Conservation (phyloP, 139 green algal species). For the Tetradesmus obliquus region DNA sequence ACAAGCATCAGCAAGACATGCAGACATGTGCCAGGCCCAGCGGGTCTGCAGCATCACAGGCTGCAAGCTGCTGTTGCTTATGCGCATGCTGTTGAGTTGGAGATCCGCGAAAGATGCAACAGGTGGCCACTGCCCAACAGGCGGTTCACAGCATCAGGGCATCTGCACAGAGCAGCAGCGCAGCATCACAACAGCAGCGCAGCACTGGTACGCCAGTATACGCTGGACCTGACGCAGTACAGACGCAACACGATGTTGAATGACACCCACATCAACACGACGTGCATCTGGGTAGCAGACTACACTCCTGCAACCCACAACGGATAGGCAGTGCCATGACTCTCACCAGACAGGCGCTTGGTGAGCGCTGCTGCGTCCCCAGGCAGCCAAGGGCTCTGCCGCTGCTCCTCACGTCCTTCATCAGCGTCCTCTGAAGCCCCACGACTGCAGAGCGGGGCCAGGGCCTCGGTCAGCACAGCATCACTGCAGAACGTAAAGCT, state of each 20-base stretch:
- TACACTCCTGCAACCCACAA: not conserved
- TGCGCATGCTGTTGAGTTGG: not conserved
- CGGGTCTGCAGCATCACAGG: not conserved
- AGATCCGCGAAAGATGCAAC: not conserved
- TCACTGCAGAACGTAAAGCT: not conserved
- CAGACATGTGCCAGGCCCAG: not conserved
- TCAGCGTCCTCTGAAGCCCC: slow-evolving; percentile 23
- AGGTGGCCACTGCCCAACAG: not conserved
- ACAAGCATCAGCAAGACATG: not conserved
- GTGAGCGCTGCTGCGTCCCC: slow-evolving; percentile 1
- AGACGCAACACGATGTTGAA: not conserved
- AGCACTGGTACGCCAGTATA: too few species aligned
- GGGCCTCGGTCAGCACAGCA: slow-evolving; percentile 11
- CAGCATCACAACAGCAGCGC: not conserved
- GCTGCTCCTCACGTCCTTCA: not conserved
- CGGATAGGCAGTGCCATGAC: not conserved
- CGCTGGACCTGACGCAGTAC: not conserved
- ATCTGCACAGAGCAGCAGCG: not conserved
- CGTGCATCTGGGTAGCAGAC: not conserved
- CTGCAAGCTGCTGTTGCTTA: not conserved
- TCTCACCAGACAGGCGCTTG: slow-evolving; percentile 26
- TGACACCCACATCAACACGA: not conserved
- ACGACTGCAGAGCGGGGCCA: not conserved
- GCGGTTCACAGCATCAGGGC: not conserved
- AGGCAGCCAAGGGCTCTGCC: slow-evolving; percentile 7